These are phyloP conservation scores for Rhododendron simsii DNA, from an alignment of 148 eudicot genomes.

Conservation along the genomic window DNA sequence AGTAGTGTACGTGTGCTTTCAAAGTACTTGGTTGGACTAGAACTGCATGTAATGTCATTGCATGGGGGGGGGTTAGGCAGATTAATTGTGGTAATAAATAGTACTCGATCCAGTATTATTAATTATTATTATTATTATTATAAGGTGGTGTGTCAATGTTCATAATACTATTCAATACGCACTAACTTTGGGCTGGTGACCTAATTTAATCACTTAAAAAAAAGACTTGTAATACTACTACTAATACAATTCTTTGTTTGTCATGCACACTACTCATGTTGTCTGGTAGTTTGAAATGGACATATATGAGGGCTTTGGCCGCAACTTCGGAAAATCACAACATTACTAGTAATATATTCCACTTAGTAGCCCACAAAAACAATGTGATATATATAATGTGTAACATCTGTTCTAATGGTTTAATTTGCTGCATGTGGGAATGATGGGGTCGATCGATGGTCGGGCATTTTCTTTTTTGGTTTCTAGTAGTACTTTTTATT, in stretches of 20 bases:
- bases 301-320: neutral
- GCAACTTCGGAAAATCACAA: conserved; percentile 7
- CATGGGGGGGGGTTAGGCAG: neutral
- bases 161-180: neutral
- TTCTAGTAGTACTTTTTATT: neutral
- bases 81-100: neutral
- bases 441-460: neutral
- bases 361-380: neutral
- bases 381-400: neutral
- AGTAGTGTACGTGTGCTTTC: neutral
- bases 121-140: neutral
- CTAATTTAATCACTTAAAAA: conserved; percentile 6
- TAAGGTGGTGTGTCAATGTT: neutral
- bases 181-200: neutral
- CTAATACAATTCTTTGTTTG: neutral
- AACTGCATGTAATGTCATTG: neutral
- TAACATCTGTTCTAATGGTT: neutral
- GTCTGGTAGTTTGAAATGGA: conserved; percentile 3
- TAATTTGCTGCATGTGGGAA: neutral
- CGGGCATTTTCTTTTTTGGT: neutral
- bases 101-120: too few species aligned
- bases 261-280: neutral
- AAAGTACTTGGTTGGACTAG: neutral
- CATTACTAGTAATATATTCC: too few species aligned
- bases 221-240: neutral